phyloP scores from a whole-genome alignment of 2,329 filamentous ascomycete genomes.

The Pestalotiopsis sp. region DNA sequence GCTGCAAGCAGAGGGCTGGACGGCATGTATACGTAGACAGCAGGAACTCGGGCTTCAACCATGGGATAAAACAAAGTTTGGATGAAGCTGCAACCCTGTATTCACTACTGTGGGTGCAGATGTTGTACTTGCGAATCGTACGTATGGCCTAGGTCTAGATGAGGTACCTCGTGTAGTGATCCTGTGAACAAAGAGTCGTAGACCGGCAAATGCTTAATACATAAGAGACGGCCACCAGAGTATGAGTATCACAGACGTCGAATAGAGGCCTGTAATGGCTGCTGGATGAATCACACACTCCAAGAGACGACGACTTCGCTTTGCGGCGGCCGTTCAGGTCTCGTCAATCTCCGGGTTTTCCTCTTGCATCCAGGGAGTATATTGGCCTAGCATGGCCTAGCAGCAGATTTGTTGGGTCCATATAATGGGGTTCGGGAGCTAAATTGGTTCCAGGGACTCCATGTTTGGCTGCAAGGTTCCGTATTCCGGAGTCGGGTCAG shows the following conservation, averaged over 20 bases:
- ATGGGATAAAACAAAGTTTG: background rate
- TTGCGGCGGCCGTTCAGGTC: background rate
- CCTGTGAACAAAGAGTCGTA: background rate
- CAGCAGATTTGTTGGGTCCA: slow-evolving; percentile 11
- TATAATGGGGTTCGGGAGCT: slow-evolving; percentile 10
- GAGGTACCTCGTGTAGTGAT: background rate
- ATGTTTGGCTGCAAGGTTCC: slow-evolving; percentile 6
- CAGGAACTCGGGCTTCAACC: background rate
- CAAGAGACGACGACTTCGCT: background rate
- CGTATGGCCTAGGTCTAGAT: background rate
- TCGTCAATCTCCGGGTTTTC: slow-evolving; percentile 9
- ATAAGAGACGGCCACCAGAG: background rate
- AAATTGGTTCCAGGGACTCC: slow-evolving; percentile 2
- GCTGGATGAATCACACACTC: background rate
- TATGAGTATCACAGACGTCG: background rate
- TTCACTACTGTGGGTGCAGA: background rate
- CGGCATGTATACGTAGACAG: background rate
- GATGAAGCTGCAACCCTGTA: background rate
- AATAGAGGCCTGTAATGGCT: background rate
- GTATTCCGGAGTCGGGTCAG: background rate
- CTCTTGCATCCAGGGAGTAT: slow-evolving; percentile 3
- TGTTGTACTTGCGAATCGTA: background rate
- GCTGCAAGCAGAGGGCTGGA: background rate
- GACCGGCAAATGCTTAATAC: background rate
- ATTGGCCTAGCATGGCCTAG: slow-evolving; percentile 6